A percentile compares a stretch with the other conserved stretches of the same genome.
Conservation (phyloP, 1,139 yeast species). For the Geotrichum fermentans region DNA sequence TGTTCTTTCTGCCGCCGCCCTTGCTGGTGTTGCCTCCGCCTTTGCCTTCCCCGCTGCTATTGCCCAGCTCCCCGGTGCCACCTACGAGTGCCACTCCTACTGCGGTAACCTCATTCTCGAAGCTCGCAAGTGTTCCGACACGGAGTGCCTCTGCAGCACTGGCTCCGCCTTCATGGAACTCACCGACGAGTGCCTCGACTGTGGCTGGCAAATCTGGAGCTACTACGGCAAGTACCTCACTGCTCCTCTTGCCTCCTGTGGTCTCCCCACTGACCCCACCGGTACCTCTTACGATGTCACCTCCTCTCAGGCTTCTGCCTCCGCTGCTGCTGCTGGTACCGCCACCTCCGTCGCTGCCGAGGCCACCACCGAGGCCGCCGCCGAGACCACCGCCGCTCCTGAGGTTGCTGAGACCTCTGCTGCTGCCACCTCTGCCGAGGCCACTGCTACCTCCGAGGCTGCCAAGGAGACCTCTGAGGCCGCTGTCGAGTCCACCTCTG, state of each 20-base stretch:
- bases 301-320: neutral
- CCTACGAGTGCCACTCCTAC: conserved; percentile 10
- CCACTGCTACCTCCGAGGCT: neutral
- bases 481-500: neutral
- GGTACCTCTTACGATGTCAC: conserved; percentile 5
- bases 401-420: neutral
- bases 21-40: conserved; percentile 7
- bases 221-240: conserved; percentile 15
- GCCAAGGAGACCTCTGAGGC: neutral
- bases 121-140: conserved; percentile 11
- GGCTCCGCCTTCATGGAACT: conserved; percentile 4
- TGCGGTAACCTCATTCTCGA: conserved; percentile 15
- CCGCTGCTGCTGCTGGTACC: neutral
- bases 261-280: conserved; percentile 14
- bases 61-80: conserved; percentile 16
- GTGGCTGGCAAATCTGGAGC: conserved; percentile 15
- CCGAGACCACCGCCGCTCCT: neutral
- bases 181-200: conserved; percentile 6
- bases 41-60: conserved; percentile 14
- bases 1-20: conserved; percentile 2
- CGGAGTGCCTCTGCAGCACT: conserved; percentile 3
- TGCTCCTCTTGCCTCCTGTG: conserved; percentile 8
- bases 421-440: neutral
- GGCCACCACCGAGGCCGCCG: neutral
- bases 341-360: neutral